Base-by-base conservation (phyloP, 148 eudicot genomes). In the Talinum fruticosum region DNA sequence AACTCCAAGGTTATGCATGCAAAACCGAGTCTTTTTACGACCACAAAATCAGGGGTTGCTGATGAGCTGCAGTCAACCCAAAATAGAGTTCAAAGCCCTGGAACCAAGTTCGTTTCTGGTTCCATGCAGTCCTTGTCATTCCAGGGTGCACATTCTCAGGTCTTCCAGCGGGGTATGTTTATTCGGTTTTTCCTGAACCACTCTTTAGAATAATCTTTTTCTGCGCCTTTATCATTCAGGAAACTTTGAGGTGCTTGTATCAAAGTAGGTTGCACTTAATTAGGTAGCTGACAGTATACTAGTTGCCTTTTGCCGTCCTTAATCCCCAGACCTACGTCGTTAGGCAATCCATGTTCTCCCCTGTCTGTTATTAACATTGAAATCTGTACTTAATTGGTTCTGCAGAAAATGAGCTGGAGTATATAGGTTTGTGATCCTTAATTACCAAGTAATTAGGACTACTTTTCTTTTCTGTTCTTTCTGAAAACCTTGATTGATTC, bases 151-250 rank as follows among this genome's bases (percentile, higher is more conserved):
- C 54, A 83, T 66, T 51, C 88, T 38, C 87, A 87, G 74, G 82
- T 82, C 66, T 91, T 75, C 69, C 82, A 73, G 82, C 90, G 80
- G 87, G 97, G 97, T 96, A 54, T 74, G 79, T 77, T 77, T n/a
- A 74, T 69, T 28, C 12, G 47, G 47, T 10, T 41, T 8, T 41
- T 12, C 47, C 47, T 41, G 47, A 41, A 41, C 47, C 73, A 44
- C 49, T 59, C 28, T 59, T 32, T 54, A 23, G 29, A 62, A 41
- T n/a, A 15, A 12, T 41, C 26, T 23, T 26, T 76, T 68, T 1
- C 30, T 49, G 23, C n/a, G 2, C 13, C 19, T 61, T 12, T 28
- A 47, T 12, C 53, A 41, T 47, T 71, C n/a, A n/a, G 53, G 57
- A 3, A 47, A 71, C 59, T 71, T 26, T 71, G 59, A 29, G 38